Base-by-base conservation (phyloP, 495 filamentous ascomycete genomes). In the Aspergillus steynii region DNA sequence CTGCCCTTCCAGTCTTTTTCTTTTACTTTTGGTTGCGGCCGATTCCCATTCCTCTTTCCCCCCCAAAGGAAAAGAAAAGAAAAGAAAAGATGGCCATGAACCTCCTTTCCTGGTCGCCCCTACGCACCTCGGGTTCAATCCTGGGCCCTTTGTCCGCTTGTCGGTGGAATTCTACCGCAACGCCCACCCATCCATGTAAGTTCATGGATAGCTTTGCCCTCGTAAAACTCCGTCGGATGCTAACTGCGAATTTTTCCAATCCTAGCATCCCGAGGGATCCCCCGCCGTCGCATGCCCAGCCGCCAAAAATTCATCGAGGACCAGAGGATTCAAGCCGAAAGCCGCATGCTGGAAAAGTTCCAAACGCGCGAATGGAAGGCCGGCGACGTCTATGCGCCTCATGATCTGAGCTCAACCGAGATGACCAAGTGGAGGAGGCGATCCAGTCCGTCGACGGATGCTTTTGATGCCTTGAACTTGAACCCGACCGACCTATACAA, bases 351-450 rank as follows among this genome's bases (percentile, higher is more conserved):
- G 50, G 72, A 78, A 61, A 71, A 49, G 60, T 79, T 72, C 55
- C 70, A 77, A 53, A 65, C 71, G 28, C 72, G 91, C 54, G 79
- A 83, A 20, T 97, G 87, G 85, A 77, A 74, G 64, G 63, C 74
- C 9, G 95, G 95, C 68, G 93, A 97, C 72, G 80, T 96, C 51
- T 97, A 97, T 74, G 83, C 93, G 47, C 96, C 96, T 47, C 90
- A 92, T 71, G 95, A 99, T 80, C 75, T 99, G 56, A 87, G 83
- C 59, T 77, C 85, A 7, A 71, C 77, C 57, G 92, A 96, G 82
- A 87, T 88, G 85, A 77, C 71, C 72, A 91, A 90, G 76, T 89
- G 85, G 80, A 80, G 77, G 61, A 74, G 79, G 66, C 78, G 76
- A 67, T 66, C 72, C 56, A 73, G 70, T 57, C 82, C 82, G 54